Evolutionary conservation across 495 filamentous ascomycete genomes (phyloP).

Genomic region (Halenospora varia): DNA sequence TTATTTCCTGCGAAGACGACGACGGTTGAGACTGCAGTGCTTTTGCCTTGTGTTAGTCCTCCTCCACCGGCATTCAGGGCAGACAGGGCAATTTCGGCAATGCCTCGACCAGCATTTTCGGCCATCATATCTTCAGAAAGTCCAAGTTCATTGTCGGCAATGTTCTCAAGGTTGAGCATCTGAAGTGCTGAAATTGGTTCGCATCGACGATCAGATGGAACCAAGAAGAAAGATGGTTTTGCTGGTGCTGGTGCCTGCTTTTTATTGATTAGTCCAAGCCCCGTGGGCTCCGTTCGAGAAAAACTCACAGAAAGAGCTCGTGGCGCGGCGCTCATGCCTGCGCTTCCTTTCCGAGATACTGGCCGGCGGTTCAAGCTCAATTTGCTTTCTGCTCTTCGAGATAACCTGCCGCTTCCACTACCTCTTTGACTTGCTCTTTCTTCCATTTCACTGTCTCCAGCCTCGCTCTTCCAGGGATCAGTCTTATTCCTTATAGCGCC

Average conservation of each 20-base stretch:
- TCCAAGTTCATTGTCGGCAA: slow-evolving; percentile 77
- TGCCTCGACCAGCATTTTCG: slow-evolving; percentile 83
- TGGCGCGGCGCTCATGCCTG: slow-evolving; percentile 24
- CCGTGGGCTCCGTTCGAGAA: background rate
- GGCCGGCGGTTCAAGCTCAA: slow-evolving; percentile 33
- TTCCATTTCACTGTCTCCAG: slow-evolving; percentile 56
- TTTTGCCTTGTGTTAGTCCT: slow-evolving; percentile 31
- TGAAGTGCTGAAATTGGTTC: slow-evolving; percentile 79
- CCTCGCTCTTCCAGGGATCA: slow-evolving; percentile 63
- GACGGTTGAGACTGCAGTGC: slow-evolving; percentile 56
- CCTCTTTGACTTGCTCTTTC: slow-evolving; percentile 40
- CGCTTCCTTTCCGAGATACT: slow-evolving; percentile 61
- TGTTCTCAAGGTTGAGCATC: slow-evolving; percentile 86
- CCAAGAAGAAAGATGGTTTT: slow-evolving; percentile 37
- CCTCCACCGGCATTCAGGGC: slow-evolving; percentile 51
- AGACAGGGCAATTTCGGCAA: slow-evolving; percentile 74
- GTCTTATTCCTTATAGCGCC: slow-evolving; percentile 33
- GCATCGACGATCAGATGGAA: slow-evolving; percentile 65
- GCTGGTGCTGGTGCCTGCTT: slow-evolving; percentile 10
- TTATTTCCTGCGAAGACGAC: slow-evolving; percentile 87
- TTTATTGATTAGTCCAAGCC: background rate
- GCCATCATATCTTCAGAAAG: slow-evolving; percentile 85
- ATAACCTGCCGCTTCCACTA: slow-evolving; percentile 46
- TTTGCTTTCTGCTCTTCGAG: slow-evolving; percentile 46
- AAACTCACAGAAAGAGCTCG: slow-evolving; percentile 22